Base-by-base conservation (phyloP, 2,329 filamentous ascomycete species). In the Endocalyx cinctus region DNA sequence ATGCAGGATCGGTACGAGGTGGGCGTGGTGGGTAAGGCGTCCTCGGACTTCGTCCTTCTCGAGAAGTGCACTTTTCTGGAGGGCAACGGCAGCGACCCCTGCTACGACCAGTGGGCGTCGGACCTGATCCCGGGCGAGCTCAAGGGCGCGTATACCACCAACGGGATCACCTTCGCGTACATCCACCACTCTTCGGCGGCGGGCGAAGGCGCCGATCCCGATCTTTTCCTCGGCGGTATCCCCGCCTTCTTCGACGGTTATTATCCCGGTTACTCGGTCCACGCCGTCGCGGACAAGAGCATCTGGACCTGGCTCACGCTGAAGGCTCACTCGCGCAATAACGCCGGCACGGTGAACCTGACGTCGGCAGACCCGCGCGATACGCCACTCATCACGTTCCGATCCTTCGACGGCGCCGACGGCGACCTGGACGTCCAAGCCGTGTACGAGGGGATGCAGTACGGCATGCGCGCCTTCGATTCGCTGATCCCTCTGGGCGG, bases 1-100 rank as follows among this genome's bases (percentile, higher is more conserved):
- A 35, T 58, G n/a, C 34, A 37, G 10, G 51, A 54, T 25, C 40
- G 43, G 14, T 42, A 51, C 32, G 48, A 52, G 34, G 32, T 45
- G 7, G 38, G 37, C 13, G 28, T 52, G 3, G 36, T 50, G 23
- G 38, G 38, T 10, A 36, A 46, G n/a, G 33, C 41, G 11, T 23
- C 34, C 5, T 33, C 37, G 8, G 41, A 43, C 20, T 40, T 42
- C 19, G 34, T 33, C 10, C 34, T 48, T 14, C 29, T 35, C 25
- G 17, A 37, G 18, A 14, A 28, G 25, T 48, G 43, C 37, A 46
- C 41, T 17, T 45, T 39, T 39, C 26, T 41, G 13, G 27, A 37
- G 19, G 33, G 22, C 15, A 33, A 31, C 17, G 33, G 22, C 15
- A 33, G 29, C 17, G 39, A 50, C 35, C 37, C 38, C 15, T 50